Conservation (phyloP, 495 filamentous ascomycete genomes). For the Aspergillus hancockii region DNA sequence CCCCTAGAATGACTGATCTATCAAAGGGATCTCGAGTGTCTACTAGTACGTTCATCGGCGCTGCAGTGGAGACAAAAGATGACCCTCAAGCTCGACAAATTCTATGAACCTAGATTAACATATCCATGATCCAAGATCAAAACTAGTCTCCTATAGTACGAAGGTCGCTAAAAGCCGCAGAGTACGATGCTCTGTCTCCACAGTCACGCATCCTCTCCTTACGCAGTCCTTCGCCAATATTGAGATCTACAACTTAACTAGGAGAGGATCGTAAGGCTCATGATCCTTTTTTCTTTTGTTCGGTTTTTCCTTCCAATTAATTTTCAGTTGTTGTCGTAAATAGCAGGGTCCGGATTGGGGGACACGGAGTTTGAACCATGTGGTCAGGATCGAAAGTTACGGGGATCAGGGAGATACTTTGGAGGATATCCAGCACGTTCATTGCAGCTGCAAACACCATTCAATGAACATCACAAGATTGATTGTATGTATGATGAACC, state of each 20-base stretch:
- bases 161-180: background rate
- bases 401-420: background rate
- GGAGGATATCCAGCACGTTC: background rate
- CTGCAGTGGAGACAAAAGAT: background rate
- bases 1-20: slow-evolving; percentile 7
- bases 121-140: background rate
- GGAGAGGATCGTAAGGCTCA: slow-evolving; percentile 5
- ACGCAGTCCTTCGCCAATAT: slow-evolving; percentile 3
- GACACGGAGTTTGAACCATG: background rate
- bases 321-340: no score
- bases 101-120: background rate
- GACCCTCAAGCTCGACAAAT: background rate
- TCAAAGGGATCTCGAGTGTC: background rate
- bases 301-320: background rate
- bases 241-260: slow-evolving; percentile 4
- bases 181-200: background rate
- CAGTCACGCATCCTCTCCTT: background rate
- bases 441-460: background rate
- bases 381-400: background rate
- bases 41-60: no score
- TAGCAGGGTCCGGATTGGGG: background rate
- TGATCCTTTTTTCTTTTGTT: background rate
- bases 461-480: background rate
- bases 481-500: background rate
- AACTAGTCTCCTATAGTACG: background rate